Evolutionary conservation across 352 stramenopile species (phyloP), one percentile per base, ranked within the genome.

Genomic region (Globisporangium radiosum): DNA sequence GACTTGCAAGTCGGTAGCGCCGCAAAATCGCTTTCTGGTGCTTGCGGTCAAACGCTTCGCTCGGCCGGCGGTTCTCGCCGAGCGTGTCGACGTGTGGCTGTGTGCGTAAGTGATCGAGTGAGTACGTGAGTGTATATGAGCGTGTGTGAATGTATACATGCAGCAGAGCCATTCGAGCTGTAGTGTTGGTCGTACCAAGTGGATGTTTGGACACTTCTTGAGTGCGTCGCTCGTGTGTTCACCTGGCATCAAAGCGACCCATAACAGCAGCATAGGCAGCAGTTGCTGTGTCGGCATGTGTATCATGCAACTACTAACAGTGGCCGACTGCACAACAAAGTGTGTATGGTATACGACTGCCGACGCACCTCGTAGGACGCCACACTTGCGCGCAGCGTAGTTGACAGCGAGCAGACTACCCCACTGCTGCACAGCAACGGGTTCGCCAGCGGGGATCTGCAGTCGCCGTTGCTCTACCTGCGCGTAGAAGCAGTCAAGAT

Each of bases 401-500:
- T 94, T 94, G 55, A 94, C 85, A 19, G 85, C 85, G 53, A 94
- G 71, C 52, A 94, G 61, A 76, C 64, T 84, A 14, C 83, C 82
- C 86, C 86, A 95, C 60, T 95, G 86, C 66, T 95, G 86, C 52
- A 90, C 86, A 1, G 84, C 86, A 47, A 93, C 59, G 3, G 86
- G 86, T 54, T 88, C 54, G 0, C 74, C 71, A 36, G 74, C 70
- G 15, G 76, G 71, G 53, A 95, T 88, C 0, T 72, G 52, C n/a
- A 93, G 81, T 5, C 86, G 73, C 10, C 73, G 75, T 56, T 88
- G 73, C 64, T 95, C 86, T 40, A 95, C 86, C 66, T 93, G 84
- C 58, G 84, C 81, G 59, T 95, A 95, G 71, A 92, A 95, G 72
- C 84, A 95, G 70, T 95, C 86, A 54, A 93, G 79, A 56, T 95